Conservation (phyloP, 2,329 filamentous ascomycete species). For the Ustilaginoidea virens region DNA sequence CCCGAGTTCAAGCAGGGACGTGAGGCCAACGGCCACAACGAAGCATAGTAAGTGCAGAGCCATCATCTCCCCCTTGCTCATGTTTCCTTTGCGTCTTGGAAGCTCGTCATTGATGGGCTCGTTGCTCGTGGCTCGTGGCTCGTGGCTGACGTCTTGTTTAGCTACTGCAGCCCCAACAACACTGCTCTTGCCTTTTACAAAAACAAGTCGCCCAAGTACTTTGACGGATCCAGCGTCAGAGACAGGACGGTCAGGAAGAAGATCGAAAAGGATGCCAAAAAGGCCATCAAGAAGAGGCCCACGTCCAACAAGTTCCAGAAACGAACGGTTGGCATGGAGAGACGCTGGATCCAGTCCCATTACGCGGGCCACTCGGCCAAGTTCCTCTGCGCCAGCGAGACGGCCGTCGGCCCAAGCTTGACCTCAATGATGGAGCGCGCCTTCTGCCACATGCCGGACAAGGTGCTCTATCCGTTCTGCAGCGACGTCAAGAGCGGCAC, state of each 20-base stretch:
- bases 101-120: too few species aligned
- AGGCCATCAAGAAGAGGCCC: background rate
- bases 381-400: background rate
- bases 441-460: constrained; percentile 4
- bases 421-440: background rate
- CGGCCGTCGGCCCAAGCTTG: constrained; percentile 2
- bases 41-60: constrained; percentile 1
- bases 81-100: too few species aligned
- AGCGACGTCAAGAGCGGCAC: background rate
- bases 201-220: background rate
- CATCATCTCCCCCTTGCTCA: too few species aligned
- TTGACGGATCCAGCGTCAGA: background rate
- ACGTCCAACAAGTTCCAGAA: accelerated
- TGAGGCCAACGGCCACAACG: background rate
- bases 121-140: too few species aligned
- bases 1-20: constrained; percentile 1
- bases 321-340: background rate
- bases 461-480: constrained; percentile 2
- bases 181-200: constrained; percentile 1
- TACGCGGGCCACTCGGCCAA: background rate
- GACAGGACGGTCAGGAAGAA: background rate
- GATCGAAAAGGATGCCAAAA: background rate
- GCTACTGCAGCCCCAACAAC: constrained; percentile 2
- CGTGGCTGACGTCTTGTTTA: background rate
- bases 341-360: background rate